Evolutionary conservation across 768 basidiomycete species (phyloP).

Genomic region (Hemileccinum impolitum): DNA sequence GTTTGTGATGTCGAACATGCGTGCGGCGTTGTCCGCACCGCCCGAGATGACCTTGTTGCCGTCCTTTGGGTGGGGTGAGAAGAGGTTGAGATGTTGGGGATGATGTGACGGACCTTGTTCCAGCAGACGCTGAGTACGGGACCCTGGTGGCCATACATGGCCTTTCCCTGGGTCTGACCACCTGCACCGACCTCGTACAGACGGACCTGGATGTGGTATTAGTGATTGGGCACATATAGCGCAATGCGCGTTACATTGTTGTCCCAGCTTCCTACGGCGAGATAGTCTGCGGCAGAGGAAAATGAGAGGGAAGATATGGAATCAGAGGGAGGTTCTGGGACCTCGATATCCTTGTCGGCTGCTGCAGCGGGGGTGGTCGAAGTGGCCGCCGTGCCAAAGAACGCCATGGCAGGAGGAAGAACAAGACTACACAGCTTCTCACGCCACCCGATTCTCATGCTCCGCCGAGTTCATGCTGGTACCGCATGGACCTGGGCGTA

Average conservation of each 20-base stretch:
- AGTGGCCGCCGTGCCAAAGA: constrained; percentile 36
- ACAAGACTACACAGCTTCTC: constrained; percentile 15
- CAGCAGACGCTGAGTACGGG: constrained; percentile 88
- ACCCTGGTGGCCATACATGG: constrained; percentile 86
- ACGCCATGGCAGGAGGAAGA: constrained; percentile 35
- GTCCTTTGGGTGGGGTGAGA: constrained; percentile 47
- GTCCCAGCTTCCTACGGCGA: constrained; percentile 94
- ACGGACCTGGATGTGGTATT: constrained; percentile 58
- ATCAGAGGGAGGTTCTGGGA: constrained; percentile 77
- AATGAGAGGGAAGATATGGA: constrained; percentile 85
- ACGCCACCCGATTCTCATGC: constrained; percentile 19
- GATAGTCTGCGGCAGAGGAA: constrained; percentile 80
- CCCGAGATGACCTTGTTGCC: constrained; percentile 90
- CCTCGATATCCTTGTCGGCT: constrained; percentile 75
- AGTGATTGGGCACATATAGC: not conserved
- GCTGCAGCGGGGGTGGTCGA: constrained; percentile 36
- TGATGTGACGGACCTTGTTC: constrained; percentile 62
- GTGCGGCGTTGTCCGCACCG: constrained; percentile 93
- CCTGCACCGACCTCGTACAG: constrained; percentile 84
- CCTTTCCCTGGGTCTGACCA: constrained; percentile 84
- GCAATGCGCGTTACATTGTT: constrained; percentile 58
- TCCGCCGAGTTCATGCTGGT: constrained; percentile 26
- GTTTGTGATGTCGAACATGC: constrained; percentile 86
- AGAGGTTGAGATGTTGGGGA: not conserved
- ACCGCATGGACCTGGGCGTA: constrained; percentile 11